Conservation (phyloP, 495 filamentous ascomycete species). For the Penicillium lividum region DNA sequence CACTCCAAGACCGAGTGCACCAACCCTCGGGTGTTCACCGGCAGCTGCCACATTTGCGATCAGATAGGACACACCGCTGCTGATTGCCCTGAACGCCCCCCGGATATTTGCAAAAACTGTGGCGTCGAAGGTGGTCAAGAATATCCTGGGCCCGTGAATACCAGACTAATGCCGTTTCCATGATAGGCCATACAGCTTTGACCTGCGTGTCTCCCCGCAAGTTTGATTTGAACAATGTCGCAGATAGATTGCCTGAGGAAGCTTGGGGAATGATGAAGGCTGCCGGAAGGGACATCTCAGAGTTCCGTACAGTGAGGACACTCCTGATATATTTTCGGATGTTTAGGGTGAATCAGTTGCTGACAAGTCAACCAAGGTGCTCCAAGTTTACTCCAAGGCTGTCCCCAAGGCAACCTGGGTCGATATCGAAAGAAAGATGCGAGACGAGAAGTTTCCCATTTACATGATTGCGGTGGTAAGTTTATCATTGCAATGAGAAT, state of each 20-base stretch:
- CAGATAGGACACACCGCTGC: conserved; percentile 69
- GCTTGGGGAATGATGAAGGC: conserved; percentile 70
- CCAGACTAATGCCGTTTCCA: background rate
- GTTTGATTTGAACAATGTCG: conserved; percentile 62
- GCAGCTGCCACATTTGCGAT: conserved; percentile 71
- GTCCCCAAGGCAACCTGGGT: conserved; percentile 63
- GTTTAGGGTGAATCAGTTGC: background rate
- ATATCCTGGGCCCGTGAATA: background rate
- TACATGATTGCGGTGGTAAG: conserved; percentile 73
- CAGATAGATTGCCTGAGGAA: conserved; percentile 59
- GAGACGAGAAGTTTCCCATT: conserved; percentile 58
- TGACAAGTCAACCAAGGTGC: conserved; percentile 35
- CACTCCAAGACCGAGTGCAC: conserved; percentile 70
- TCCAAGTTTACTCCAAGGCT: conserved; percentile 75
- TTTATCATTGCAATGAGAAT: background rate
- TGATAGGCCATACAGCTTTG: conserved; percentile 60
- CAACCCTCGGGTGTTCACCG: conserved; percentile 65
- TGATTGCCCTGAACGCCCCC: conserved; percentile 69
- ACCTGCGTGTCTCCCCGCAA: conserved; percentile 72
- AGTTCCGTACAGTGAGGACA: conserved; percentile 64
- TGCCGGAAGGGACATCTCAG: conserved; percentile 70
- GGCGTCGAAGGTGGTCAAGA: conserved; percentile 59
- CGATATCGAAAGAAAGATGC: conserved; percentile 75
- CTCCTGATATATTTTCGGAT: background rate
- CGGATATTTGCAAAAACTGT: conserved; percentile 74